Evolutionary conservation across 257 asterid genomes (phyloP), one percentile per base, ranked within the genome.

Genomic region (Solanum dulcamara): DNA sequence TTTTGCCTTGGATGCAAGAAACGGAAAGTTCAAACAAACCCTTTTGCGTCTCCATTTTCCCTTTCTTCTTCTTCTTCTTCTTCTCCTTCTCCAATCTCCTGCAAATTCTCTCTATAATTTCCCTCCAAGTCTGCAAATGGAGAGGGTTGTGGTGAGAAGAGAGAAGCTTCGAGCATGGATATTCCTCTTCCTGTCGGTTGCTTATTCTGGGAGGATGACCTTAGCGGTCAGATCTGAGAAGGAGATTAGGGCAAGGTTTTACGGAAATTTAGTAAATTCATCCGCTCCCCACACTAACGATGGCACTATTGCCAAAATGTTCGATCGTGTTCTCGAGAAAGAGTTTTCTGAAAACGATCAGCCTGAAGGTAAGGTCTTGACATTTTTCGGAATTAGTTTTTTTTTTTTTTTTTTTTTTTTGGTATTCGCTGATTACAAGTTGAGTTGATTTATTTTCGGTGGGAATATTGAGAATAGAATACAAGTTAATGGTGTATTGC

Each of bases 331-430:
- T 81, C 88, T 96, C 88, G 96, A 96, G 74, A 95, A 93, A 84
- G 99, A 96, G 91, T 96, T 96, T 22, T 87, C 98, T 2, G 99
- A 96, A 85, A 95, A 94, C 84, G 99, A 96, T 88, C 95, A 93
- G 84, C 90, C 98, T 87, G 94, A 95, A 90, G 94, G 99, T 92
- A 66, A 66, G 84, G n/a, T 70, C 40, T 59, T 66, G 30, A 40
- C 20, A 17, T n/a, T 86, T 66, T 30, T 7, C 18, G 22, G n/a
- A n/a, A n/a, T n/a, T n/a, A n/a, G n/a, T n/a, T 24, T 6, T 26
- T 0, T 75, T 8, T 24, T 24, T 38, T 6, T 7, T 17, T 33
- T 4, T 33, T 20, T 68, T 4, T 20, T 70, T 70, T 20, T 5
- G 37, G 26, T 20, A 20, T 37, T 71, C 51, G 8, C 51, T 72